Conservation (phyloP, 106 monocot genomes). For the Phalaenopsis equestris region DNA sequence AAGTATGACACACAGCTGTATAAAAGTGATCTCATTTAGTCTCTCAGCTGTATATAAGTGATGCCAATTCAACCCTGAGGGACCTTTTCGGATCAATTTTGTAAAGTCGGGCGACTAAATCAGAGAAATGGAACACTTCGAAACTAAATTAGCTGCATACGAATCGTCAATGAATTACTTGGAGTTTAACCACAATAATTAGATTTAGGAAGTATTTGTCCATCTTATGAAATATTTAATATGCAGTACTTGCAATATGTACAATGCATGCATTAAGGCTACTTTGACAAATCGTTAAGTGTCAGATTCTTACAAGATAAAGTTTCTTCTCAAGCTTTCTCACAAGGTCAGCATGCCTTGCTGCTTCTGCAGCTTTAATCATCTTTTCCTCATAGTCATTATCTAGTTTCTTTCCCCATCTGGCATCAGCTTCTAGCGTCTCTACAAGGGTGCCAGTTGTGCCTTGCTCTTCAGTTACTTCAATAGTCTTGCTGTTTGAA, state of each 20-base stretch:
- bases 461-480: slow-evolving; percentile 29
- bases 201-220: neutral
- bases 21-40: too few species aligned
- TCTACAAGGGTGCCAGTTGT: slow-evolving; percentile 77
- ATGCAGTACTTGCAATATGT: slow-evolving; percentile 1
- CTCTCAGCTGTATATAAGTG: too few species aligned
- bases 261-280: neutral
- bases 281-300: neutral
- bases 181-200: neutral
- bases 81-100: too few species aligned
- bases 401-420: slow-evolving; percentile 61
- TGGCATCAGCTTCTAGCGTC: slow-evolving; percentile 79
- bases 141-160: too few species aligned
- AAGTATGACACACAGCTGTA: too few species aligned
- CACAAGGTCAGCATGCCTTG: slow-evolving; percentile 64
- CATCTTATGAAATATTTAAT: neutral
- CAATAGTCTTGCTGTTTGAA: slow-evolving; percentile 29
- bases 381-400: slow-evolving; percentile 53
- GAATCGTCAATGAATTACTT: too few species aligned
- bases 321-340: slow-evolving; percentile 88
- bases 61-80: too few species aligned
- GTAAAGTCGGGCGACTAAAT: too few species aligned
- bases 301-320: slow-evolving; percentile 40
- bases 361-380: slow-evolving; percentile 63
- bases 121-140: too few species aligned